These are phyloP conservation scores for Pestalotiopsis sp. DNA, from an alignment of 2,329 filamentous ascomycete species.

Conservation along the genomic window DNA sequence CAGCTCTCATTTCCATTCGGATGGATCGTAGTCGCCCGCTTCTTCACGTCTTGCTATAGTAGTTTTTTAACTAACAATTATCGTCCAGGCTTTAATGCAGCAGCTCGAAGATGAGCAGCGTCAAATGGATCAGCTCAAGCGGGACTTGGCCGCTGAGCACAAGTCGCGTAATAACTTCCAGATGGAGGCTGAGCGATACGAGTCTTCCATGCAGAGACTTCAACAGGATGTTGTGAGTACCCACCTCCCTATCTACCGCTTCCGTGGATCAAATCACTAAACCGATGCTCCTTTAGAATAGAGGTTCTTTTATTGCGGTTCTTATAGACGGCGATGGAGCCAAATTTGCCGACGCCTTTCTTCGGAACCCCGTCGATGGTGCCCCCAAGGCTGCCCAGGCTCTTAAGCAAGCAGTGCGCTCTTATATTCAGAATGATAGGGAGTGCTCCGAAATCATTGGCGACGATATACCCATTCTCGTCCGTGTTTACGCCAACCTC, in stretches of 20 bases:
- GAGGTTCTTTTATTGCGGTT: constrained; percentile 33
- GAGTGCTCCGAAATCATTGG: constrained; percentile 21
- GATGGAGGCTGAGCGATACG: constrained; percentile 15
- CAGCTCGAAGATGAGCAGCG: constrained; percentile 7
- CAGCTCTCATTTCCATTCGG: neutral
- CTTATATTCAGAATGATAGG: constrained; percentile 23
- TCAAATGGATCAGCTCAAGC: constrained; percentile 15
- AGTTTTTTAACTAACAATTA: too few relatives aligned
- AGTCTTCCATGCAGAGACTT: constrained; percentile 1
- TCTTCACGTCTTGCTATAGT: too few relatives aligned
- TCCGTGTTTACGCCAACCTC: constrained; percentile 37
- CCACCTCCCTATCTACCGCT: neutral
- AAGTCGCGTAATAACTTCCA: constrained; percentile 19
- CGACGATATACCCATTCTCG: constrained; percentile 34
- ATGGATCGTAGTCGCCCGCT: neutral
- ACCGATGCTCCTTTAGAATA: constrained; percentile 23
- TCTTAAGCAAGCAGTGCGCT: constrained; percentile 35
- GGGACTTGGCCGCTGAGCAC: constrained; percentile 17
- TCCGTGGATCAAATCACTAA: neutral
- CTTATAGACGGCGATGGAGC: constrained; percentile 38
- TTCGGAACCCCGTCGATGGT: constrained; percentile 30
- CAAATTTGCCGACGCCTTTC: constrained; percentile 36
- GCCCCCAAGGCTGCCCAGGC: constrained; percentile 32
- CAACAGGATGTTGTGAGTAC: constrained; percentile 16
- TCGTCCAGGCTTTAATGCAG: constrained; percentile 12